Evolutionary conservation across 768 basidiomycete species (phyloP).

Genomic region (Trametes coccinea): DNA sequence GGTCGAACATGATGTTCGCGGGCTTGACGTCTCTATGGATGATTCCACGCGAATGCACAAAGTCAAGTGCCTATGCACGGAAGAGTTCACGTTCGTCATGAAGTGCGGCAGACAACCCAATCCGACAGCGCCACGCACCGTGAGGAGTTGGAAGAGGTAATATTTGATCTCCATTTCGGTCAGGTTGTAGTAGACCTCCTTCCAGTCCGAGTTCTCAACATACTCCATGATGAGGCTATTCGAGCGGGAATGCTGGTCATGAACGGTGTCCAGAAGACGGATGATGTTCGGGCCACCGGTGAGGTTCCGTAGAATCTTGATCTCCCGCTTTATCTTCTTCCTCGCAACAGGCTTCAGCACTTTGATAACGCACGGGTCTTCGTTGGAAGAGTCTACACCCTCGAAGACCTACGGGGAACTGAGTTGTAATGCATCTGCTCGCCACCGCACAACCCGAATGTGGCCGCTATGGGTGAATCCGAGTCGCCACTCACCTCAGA

Average conservation of each 20-base stretch:
- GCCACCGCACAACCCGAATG: no score
- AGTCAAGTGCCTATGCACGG: constrained; percentile 78
- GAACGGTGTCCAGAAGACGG: constrained; percentile 89
- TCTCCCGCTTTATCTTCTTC: constrained; percentile 99
- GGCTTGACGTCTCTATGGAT: constrained; percentile 99
- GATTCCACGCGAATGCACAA: constrained; percentile 96
- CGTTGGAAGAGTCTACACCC: constrained; percentile 86
- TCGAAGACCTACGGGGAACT: constrained; percentile 70
- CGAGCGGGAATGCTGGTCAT: constrained; percentile 93
- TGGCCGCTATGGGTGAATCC: not conserved
- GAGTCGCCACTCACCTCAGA: constrained; percentile 64
- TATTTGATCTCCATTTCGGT: constrained; percentile 93
- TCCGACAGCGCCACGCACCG: constrained; percentile 45
- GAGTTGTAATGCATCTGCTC: no score
- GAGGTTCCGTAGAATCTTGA: constrained; percentile 95
- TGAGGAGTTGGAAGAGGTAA: constrained; percentile 95
- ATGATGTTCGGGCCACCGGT: constrained; percentile 96
- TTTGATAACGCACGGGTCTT: constrained; percentile 96
- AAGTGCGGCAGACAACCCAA: not conserved
- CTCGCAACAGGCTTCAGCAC: constrained; percentile 98
- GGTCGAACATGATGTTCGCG: constrained; percentile 99
- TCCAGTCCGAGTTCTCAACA: constrained; percentile 96
- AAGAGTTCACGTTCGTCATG: not conserved
- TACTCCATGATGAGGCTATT: constrained; percentile 96
- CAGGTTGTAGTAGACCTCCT: constrained; percentile 89